Evolutionary conservation across 1,284 basidiomycete species (phyloP), one percentile per base, ranked within the genome.

Genomic region (Cryptococcus sp.): DNA sequence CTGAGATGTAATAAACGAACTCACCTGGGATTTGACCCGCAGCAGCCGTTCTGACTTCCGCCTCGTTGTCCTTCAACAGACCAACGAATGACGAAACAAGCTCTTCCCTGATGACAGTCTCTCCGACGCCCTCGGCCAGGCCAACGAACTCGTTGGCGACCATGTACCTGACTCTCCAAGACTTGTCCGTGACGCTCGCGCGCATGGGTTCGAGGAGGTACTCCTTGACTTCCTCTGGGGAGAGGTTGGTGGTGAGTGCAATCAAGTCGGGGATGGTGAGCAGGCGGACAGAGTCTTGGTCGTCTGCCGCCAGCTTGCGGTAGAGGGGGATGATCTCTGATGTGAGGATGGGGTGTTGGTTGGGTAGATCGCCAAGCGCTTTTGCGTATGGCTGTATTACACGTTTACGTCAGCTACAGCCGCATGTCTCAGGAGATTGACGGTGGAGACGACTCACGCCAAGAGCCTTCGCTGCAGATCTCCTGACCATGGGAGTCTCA

Each of bases 131-230:
- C 73, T 94, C 89, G 2, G 96, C 93, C 41, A 99, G 85, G 17
- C 64, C 90, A 65, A 99, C 96, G 80, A 99, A 99, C 80, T 99
- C 91, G 69, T 88, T 94, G 5, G 95, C 96, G 17, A 94, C 93
- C 95, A 99, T 99, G 80, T 98, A 99, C 71, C 96, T 85, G 53
- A 99, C 96, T 69, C 96, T 84, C 96, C 96, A 99, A 78, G 93
- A 95, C 84, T 97, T 97, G 80, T 99, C 96, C 25, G 87, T 84
- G 54, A 96, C 89, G 68, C 88, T 89, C 67, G 89, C 84, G 73
- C 91, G 86, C 77, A 99, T 90, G 72, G 91, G 88, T 64, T 90
- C 88, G 61, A 96, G 82, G 13, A 99, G 82, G 67, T 97, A 89
- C 63, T 91, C 90, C 79, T 95, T 95, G 53, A 93, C 88, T 80